phyloP scores from a whole-genome alignment of 257 asterid genomes.

The Forsythia viridissima region DNA sequence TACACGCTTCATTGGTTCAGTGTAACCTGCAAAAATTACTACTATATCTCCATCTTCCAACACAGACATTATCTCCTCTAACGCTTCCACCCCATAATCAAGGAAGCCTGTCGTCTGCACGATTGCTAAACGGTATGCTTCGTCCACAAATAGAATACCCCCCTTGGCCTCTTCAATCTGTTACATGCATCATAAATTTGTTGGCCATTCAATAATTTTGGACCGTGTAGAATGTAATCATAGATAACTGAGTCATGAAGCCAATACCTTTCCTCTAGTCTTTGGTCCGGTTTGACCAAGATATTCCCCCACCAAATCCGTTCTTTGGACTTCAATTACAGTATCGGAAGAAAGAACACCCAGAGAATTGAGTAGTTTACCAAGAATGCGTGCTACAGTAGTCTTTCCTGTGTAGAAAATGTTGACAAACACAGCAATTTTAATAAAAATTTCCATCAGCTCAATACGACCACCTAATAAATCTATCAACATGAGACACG shows the following conservation, averaged over 20 bases:
- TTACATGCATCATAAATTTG: not conserved
- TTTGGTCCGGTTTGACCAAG: constrained; percentile 89
- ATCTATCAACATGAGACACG: not conserved
- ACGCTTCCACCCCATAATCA: constrained; percentile 77
- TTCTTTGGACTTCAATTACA: constrained; percentile 75
- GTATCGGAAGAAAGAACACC: constrained; percentile 62
- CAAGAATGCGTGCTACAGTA: constrained; percentile 75
- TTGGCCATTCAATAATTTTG: not conserved
- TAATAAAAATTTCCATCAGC: not conserved
- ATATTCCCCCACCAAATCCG: constrained; percentile 82
- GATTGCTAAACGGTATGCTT: constrained; percentile 73
- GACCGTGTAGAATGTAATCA: not conserved
- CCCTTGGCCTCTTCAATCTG: constrained; percentile 93
- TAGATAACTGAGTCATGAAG: not conserved
- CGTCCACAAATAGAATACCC: constrained; percentile 80
- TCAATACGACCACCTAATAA: not conserved
- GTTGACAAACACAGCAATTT: not conserved
- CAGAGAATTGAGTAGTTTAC: constrained; percentile 70
- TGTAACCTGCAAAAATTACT: constrained; percentile 82
- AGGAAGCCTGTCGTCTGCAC: constrained; percentile 45
- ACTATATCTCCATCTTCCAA: constrained; percentile 72
- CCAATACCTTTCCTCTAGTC: constrained; percentile 66
- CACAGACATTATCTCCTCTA: constrained; percentile 92
- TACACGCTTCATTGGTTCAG: constrained; percentile 82
- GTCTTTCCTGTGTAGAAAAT: constrained; percentile 62